Base-by-base conservation (phyloP, 2,329 filamentous ascomycete species). In the Hyphodiscus sp. region DNA sequence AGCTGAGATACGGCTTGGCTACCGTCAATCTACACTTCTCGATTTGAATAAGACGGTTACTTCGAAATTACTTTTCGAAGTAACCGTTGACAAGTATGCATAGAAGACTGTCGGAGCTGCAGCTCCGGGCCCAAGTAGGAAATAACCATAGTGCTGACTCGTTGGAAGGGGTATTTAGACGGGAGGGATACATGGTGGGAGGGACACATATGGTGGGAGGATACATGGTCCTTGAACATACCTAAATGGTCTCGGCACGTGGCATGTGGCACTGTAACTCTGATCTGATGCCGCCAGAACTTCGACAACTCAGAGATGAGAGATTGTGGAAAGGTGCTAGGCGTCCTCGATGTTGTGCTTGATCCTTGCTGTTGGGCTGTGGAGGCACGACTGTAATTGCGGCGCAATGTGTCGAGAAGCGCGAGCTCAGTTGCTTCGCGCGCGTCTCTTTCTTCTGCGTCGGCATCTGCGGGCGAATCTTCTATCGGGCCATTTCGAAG, bases 231-330 rank as follows among this genome's bases (percentile, higher is more conserved):
- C 15, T 23, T 30, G 26, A n/a, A 58, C 73, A 51, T 72, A 81
- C 80, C 79, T 43, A 83, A 61, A 67, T 82, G 78, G 62, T 83
- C 79, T 65, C 79, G 70, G 59, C 75, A 75, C 47, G 71, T 66
- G 26, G 72, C 70, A 55, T 76, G 74, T 15, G 76, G 73, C 16
- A 82, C 78, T 3, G 72, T 69, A 7, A 80, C 65, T 50, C 69
- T 73, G 47, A 82, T 65, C 55, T 82, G 71, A 23, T 71, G 68
- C 42, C 68, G 67, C 78, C 79, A 82, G 55, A 76, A 75, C 48
- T 63, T 70, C 26, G 62, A 61, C 41, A 65, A 23, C 38, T 42
- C 51, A 46, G 61, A 63, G 13, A 45, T 52, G 46, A 62, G 47
- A 50, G 51, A 56, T 53, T 52, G 61, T 13, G 58, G 29, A 44